Conservation (phyloP, 2,329 filamentous ascomycete genomes). For the Pseudogymnoascus sp. region DNA sequence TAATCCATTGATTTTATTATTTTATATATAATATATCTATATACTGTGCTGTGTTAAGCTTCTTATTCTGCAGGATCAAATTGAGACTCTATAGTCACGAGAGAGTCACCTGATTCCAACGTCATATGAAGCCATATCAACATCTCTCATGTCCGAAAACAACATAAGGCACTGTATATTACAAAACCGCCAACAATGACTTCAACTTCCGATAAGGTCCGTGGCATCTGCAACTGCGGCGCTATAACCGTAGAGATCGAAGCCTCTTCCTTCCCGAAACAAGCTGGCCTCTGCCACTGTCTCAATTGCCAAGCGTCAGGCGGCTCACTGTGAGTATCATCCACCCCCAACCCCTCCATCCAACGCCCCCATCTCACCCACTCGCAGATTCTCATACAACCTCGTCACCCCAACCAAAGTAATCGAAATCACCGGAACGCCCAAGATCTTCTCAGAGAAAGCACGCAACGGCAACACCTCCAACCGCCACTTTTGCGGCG, state of each 20-base stretch:
- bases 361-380: not conserved
- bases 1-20: no score
- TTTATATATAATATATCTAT: no score
- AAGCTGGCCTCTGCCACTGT: constrained; percentile 13
- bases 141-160: no score
- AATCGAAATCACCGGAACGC: constrained; percentile 12
- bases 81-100: no score
- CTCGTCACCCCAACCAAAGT: constrained; percentile 9
- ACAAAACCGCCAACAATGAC: not conserved
- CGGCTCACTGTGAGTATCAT: not conserved
- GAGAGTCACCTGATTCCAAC: no score
- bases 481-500: constrained; percentile 13
- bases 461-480: constrained; percentile 12
- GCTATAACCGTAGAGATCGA: constrained; percentile 12
- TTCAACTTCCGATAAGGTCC: constrained; percentile 6
- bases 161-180: not conserved
- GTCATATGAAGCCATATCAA: no score
- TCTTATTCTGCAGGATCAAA: no score
- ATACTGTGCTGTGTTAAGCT: no score
- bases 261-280: constrained; percentile 8
- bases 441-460: constrained; percentile 12
- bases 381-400: constrained; percentile 12
- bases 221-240: constrained; percentile 15
- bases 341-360: not conserved
- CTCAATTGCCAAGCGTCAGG: constrained; percentile 12